Evolutionary conservation across 2,329 filamentous ascomycete genomes (phyloP).

Genomic region (Aureobasidium sp.): DNA sequence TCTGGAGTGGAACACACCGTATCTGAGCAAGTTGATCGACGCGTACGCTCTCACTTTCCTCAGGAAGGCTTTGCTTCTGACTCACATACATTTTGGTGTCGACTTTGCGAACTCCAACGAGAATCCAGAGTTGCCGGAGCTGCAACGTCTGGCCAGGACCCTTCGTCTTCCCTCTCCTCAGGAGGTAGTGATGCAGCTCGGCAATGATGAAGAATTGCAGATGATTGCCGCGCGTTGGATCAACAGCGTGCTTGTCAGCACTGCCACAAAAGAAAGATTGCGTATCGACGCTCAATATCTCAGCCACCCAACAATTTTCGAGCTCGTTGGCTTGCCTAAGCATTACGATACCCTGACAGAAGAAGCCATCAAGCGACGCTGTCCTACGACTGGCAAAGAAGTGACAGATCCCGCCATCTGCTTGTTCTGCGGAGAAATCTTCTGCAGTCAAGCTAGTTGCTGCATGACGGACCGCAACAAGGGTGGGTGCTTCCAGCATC

Average conservation of each 20-base stretch:
- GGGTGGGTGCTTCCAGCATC: slow-evolving; percentile 87
- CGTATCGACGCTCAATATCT: slow-evolving; percentile 39
- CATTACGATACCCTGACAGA: slow-evolving; percentile 91
- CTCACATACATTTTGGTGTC: slow-evolving; percentile 82
- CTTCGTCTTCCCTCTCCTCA: slow-evolving; percentile 72
- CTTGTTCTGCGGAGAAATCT: slow-evolving; percentile 92
- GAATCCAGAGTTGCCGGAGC: slow-evolving; percentile 45
- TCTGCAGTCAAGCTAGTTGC: slow-evolving; percentile 90
- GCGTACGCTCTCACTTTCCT: slow-evolving; percentile 88
- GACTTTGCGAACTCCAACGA: slow-evolving; percentile 61
- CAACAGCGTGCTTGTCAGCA: slow-evolving; percentile 42
- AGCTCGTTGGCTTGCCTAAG: slow-evolving; percentile 84
- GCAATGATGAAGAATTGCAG: slow-evolving; percentile 39
- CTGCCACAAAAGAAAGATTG: slow-evolving; percentile 29
- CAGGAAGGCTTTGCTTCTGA: slow-evolving; percentile 73
- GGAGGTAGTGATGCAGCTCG: slow-evolving; percentile 62
- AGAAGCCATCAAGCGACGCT: slow-evolving; percentile 75
- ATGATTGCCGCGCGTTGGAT: slow-evolving; percentile 64
- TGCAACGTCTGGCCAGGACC: slow-evolving; percentile 70
- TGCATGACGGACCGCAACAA: slow-evolving; percentile 61
- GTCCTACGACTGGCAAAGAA: slow-evolving; percentile 86
- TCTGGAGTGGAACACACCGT: background rate
- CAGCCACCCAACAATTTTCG: slow-evolving; percentile 86
- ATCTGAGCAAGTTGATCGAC: slow-evolving; percentile 30
- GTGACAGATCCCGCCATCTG: slow-evolving; percentile 86